Evolutionary conservation across 352 stramenopile species (phyloP), one percentile per base, ranked within the genome.

Genomic region (Phytophthora pinifolia): DNA sequence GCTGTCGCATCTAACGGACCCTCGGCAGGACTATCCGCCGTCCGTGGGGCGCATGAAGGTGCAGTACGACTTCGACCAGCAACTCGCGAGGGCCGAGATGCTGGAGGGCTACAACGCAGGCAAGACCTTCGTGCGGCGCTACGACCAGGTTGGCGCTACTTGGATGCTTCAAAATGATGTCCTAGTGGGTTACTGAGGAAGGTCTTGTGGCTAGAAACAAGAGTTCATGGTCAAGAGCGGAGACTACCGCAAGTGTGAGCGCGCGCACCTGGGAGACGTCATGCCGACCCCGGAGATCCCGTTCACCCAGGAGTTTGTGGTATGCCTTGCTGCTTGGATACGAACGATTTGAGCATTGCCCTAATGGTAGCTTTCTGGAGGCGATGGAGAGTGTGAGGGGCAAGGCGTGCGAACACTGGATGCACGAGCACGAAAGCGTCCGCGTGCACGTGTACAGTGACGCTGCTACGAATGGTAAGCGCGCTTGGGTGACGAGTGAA

Each of bases 151-250:
- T 36, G 17, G 37, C 6, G 1, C 10, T 33, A 35, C 18, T 44
- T 27, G 7, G 42, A 13, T 41, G 3, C 22, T 27, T 27, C 22
- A 27, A 27, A 6, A 0, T 27, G 22, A 27, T 27, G 22, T 27
- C 2, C 22, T 27, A 5, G 22, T 27, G 22, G 22, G 6, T 20
- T 34, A 27, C 32, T 60, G 25, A 55, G 32, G 37, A 14, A 18
- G 17, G 39, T 45, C n/a, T 18, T 45, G 1, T 47, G 15, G 8
- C 1, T 59, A 80, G 59, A 83, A 83, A 46, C 61, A 66, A 46
- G 80, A 90, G 65, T 90, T 87, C 57, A 87, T 86, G 77, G 78
- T 86, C 59, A 88, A 86, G 64, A 68, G 65, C 36, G 77, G 76
- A 30, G 54, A 77, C 52, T 88, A 83, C 56, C 58, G 60, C 39